Base-by-base conservation (phyloP, 1,284 basidiomycete genomes). In the Fomitiporia mediterranea region DNA sequence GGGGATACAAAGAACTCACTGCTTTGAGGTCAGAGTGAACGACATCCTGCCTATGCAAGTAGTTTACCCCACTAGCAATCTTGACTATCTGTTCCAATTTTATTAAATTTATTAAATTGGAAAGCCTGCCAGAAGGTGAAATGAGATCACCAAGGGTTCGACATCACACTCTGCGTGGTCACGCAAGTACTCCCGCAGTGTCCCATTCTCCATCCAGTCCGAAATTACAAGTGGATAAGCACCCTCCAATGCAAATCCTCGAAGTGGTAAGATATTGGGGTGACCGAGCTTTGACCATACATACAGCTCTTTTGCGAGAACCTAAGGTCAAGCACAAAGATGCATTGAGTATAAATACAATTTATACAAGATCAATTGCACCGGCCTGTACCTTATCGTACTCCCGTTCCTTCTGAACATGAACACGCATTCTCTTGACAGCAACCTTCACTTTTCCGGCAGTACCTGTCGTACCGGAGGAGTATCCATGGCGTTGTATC, bases 171-270 rank as follows among this genome's bases (percentile, higher is more conserved):
- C 9, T 27, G 52, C 38, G 15, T 44, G 49, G 5, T 17, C 17
- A 17, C 55, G 44, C 23, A 58, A 15, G 23, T 44, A 58, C 2
- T 19, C 34, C 13, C 19, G 19, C 11, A 48, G 30, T 7, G 57
- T 58, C 4, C 57, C 57, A 19, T 58, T 55, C 7, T 51, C 47
- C 32, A 58, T 58, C 57, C 57, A 58, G 38, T 58, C 53, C 8
- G 57, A 55, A 37, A 58, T 46, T 11, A 58, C 17, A 25, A 48
- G 47, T 8, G 57, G 57, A 51, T 43, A 43, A 28, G 44, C 39
- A 2, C 32, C 40, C 23, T 51, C 48, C 7, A 51, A n/a, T 3
- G 39, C 17, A 21, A 49, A 58, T 5, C 57, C 57, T 21, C 50
- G 13, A 9, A 58, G 40, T 4, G 44, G 43, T n/a, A 55, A 27